Percentiles rank a stretch among this genome's conserved stretches.
Conservation (phyloP, 169 alveolate species). For the Eimeria acervulina region DNA sequence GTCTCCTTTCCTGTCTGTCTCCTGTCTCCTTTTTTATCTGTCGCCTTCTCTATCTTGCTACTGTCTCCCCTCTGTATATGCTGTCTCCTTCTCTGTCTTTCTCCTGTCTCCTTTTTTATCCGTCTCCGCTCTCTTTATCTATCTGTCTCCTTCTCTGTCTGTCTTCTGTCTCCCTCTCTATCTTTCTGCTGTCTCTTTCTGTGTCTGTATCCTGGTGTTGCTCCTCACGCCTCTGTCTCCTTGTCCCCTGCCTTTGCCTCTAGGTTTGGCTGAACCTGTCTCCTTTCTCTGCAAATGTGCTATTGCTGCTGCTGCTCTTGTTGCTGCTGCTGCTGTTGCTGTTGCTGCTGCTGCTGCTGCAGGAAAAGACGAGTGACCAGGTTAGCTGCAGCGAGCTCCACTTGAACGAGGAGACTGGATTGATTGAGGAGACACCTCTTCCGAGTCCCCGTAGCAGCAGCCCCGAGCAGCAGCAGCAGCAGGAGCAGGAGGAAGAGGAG, state of each 20-base stretch:
- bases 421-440: constrained; percentile 23
- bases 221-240: neutral
- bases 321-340: constrained; percentile 45
- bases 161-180: neutral
- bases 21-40: neutral
- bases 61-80: too few relatives aligned
- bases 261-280: neutral
- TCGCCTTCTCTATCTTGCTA: neutral
- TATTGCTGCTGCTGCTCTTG: neutral
- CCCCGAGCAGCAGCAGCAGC: neutral
- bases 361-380: constrained; percentile 20
- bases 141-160: neutral
- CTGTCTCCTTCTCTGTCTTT: neutral
- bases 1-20: neutral
- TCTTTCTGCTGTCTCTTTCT: neutral
- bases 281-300: neutral
- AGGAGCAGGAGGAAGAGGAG: constrained; percentile 22
- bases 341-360: constrained; percentile 36
- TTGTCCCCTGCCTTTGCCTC: neutral
- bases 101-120: neutral
- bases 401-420: neutral
- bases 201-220: neutral
- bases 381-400: constrained; percentile 12
- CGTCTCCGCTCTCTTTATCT: neutral
- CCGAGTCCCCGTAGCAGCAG: neutral